phyloP scores from a whole-genome alignment of 352 stramenopile genomes.

The Phytophthora brassicae region DNA sequence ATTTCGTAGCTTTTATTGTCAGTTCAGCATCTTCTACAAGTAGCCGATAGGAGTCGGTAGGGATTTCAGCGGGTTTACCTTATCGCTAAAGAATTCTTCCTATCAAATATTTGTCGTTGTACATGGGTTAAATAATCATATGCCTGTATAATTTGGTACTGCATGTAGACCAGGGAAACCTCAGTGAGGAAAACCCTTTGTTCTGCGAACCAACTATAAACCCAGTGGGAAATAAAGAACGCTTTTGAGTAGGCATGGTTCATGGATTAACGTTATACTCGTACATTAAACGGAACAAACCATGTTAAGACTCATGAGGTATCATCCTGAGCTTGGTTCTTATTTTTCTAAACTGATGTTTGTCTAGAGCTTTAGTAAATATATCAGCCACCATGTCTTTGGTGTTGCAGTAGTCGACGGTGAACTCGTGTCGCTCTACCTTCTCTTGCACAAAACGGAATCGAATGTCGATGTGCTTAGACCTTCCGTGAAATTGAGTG shows the following conservation, averaged over 20 bases:
- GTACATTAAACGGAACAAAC: not conserved
- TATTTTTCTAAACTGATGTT: no score
- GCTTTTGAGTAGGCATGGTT: not conserved
- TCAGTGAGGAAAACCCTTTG: not conserved
- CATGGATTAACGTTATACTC: constrained; percentile 1
- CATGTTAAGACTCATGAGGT: not conserved
- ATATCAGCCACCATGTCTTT: constrained; percentile 1
- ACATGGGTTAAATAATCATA: no score
- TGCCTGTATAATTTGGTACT: no score
- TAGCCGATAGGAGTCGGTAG: no score
- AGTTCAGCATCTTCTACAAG: not conserved
- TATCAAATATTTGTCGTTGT: no score
- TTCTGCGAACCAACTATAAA: no score
- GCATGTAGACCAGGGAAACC: constrained; percentile 9
- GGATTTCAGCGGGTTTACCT: no score
- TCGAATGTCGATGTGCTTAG: not conserved
- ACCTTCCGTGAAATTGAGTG: not conserved
- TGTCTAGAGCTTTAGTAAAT: not conserved
- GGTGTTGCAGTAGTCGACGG: constrained; percentile 1
- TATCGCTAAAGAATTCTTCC: no score
- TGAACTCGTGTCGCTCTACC: not conserved
- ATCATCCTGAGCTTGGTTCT: no score
- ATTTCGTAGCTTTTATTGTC: not conserved
- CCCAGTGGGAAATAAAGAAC: constrained; percentile 3
- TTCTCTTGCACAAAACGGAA: not conserved